Base-by-base conservation (phyloP, 1,284 basidiomycete genomes). In the Serendipita sp. region DNA sequence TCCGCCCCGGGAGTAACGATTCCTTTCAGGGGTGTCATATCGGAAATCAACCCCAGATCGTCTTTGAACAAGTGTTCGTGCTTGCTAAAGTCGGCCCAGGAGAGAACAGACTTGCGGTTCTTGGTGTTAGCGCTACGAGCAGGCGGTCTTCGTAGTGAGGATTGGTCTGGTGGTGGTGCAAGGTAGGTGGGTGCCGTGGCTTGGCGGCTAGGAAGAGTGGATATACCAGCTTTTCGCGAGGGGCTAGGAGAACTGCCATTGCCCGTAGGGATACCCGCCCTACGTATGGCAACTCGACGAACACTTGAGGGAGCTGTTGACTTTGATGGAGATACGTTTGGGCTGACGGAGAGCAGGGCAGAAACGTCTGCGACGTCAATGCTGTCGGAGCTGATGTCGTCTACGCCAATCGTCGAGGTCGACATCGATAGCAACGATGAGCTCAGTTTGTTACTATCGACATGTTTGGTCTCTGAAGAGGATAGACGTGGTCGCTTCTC, bases 401-500 rank as follows among this genome's bases (percentile, higher is more conserved):
- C 49, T 17, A 44, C 12, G 12, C 49, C 49, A n/a, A 26, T 13
- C 15, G 49, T 53, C 49, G 49, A 53, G 10, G 49, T 53, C 13
- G 43, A 44, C 22, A 22, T 22, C 26, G 49, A 13, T 12, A 53
- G 49, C 10, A 53, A 26, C 29, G 49, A 53, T 15, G 15, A n/a
- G 49, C 42, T 1, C 12, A 17, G 42, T 12, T 12, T 29, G 1
- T 26, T 13, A 30, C 15, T n/a, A 12, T 53, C 49, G 42, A 22
- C 22, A 22, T 22, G 22, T 22, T 22, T 22, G 22, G 22, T 22
- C 22, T 22, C 22, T 22, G 22, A 22, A 17, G 49, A 53, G 12
- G 49, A n/a, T 12, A 53, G 49, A 53, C 49, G 49, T 12, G 49
- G 49, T 53, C 49, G 49, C 29, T 53, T 53, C 12, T 53, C 49